These are phyloP conservation scores for Triangularia verruculosa DNA, from an alignment of 2,329 filamentous ascomycete species.

Conservation along the genomic window DNA sequence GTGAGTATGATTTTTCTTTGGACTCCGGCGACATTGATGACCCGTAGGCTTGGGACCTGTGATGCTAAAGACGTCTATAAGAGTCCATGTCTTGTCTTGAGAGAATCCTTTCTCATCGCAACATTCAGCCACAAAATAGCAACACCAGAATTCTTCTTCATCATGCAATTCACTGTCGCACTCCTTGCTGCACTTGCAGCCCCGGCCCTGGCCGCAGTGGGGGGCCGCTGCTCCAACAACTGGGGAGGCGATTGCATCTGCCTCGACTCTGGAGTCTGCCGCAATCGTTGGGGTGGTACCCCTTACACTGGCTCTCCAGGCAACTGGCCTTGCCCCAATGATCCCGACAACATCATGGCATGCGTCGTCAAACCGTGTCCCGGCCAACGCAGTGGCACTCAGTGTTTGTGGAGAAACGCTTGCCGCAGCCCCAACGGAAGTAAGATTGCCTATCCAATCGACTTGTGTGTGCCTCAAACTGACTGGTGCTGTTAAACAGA, in stretches of 20 bases:
- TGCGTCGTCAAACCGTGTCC: constrained; percentile 15
- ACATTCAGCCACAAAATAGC: neutral
- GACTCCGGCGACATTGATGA: neutral
- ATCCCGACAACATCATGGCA: constrained; percentile 14
- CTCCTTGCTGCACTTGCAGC: neutral
- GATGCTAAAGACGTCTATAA: too few species aligned
- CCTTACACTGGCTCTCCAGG: constrained; percentile 11
- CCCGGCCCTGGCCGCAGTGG: neutral
- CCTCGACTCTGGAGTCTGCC: constrained; percentile 13
- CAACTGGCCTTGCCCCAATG: constrained; percentile 17
- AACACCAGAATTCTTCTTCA: neutral
- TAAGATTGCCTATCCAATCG: neutral
- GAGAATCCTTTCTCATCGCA: neutral
- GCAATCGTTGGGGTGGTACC: constrained; percentile 13
- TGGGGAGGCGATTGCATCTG: constrained; percentile 20
- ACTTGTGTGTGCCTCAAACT: neutral
- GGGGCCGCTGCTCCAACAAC: constrained; percentile 16
- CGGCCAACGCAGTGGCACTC: constrained; percentile 4
- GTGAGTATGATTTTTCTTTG: neutral
- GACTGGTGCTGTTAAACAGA: neutral
- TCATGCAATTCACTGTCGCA: neutral
- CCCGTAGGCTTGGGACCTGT: too few species aligned
- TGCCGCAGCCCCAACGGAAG: constrained; percentile 2
- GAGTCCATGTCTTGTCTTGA: neutral
- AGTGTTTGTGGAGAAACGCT: constrained; percentile 18